A percentile compares a stretch with the other conserved stretches of the same genome.
phyloP scores from a whole-genome alignment of 495 filamentous ascomycete species.

The Aspergillus sparsus region DNA sequence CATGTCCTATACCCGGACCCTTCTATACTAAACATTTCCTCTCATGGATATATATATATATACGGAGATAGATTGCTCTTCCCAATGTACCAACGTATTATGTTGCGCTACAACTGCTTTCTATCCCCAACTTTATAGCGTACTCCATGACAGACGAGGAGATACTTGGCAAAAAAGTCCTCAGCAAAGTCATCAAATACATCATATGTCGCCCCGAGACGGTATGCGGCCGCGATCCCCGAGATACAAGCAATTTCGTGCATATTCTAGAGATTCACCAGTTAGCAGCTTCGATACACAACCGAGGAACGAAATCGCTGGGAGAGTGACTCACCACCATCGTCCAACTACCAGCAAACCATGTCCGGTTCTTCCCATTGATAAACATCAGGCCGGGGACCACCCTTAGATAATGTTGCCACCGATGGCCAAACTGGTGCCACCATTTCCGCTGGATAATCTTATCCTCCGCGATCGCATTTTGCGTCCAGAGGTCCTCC shows the following conservation, averaged over 20 bases:
- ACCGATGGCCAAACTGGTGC: constrained; percentile 82
- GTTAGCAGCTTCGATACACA: too few relatives aligned
- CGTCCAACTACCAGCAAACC: constrained; percentile 76
- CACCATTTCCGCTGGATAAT: constrained; percentile 78
- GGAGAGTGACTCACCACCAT: constrained; percentile 61
- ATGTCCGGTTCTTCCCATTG: constrained; percentile 67
- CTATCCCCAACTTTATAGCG: constrained; percentile 36
- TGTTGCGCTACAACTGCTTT: neutral
- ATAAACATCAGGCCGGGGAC: constrained; percentile 80
- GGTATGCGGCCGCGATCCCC: constrained; percentile 75
- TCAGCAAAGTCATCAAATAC: constrained; percentile 63
- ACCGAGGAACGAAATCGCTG: neutral
- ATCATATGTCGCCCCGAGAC: constrained; percentile 74
- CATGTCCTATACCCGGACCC: too few relatives aligned
- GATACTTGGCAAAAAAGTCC: constrained; percentile 57
- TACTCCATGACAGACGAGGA: constrained; percentile 53
- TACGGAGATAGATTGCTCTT: too few relatives aligned
- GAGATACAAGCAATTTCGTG: constrained; percentile 79
- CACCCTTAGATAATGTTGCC: constrained; percentile 77
- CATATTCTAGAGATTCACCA: constrained; percentile 55
- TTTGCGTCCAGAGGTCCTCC: constrained; percentile 66
- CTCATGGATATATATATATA: too few relatives aligned
- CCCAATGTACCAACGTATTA: too few relatives aligned
- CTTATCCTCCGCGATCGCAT: constrained; percentile 67
- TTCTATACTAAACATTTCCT: too few relatives aligned